Base-by-base conservation (phyloP, 192 early-diverging fungal species). In the Entomortierella chlamydospora region DNA sequence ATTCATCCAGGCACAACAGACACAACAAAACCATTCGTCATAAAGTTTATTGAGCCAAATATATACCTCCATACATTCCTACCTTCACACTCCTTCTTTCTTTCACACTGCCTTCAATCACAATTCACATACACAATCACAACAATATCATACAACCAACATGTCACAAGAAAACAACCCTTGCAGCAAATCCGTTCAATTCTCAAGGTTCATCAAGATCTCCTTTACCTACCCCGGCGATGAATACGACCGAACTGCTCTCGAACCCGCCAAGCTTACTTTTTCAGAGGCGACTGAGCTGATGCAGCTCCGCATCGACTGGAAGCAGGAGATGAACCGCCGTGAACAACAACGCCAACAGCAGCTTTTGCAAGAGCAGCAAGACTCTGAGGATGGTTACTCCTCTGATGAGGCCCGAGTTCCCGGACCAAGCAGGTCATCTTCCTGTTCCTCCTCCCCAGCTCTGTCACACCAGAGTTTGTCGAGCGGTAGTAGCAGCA, bases 141-240 rank as follows among this genome's bases (percentile, higher is more conserved):
- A 49, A 4, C 49, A 51, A 34, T 34, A 51, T 5, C 33, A 34
- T 34, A 51, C 10, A 5, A 5, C 12, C 2, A 60, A 43, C 22
- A 64, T 64, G 61, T 64, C 61, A 25, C 61, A 64, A 49, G 64
- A 66, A 26, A 55, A 31, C 47, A 57, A 64, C 58, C 18, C 10
- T 18, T 42, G 41, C 41, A 61, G 62, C 47, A 82, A 82, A 68
- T 82, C 81, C 0, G 81, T 82, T 25, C 81, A 82, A 59, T 82
- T 82, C 25, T 82, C 81, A 30, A 58, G 73, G 15, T 76, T 77
- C 22, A 65, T 77, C n/a, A 76, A 77, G 12, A 71, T 82, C 57
- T 71, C 73, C 18, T 74, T 77, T 60, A 82, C 81, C 0, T 82
- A 76, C 50, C 73, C 73, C n/a, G 70, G 69, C 31, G 81, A 82